Conservation (phyloP, 108 stramenopile genomes). For the Nannochloropsis salina region DNA sequence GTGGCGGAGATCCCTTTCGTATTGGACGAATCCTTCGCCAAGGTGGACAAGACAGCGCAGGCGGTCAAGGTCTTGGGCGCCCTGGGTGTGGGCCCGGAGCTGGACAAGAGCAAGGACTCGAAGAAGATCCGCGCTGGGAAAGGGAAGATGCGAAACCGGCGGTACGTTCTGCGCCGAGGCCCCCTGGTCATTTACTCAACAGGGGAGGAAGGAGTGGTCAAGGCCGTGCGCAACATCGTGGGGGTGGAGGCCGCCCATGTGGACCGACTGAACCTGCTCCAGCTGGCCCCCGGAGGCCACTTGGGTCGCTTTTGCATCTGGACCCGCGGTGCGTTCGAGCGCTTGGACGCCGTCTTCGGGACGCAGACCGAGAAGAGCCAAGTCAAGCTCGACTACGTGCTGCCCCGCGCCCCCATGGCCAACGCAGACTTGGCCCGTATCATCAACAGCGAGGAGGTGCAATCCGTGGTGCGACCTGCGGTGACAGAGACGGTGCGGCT, state of each 20-base stretch:
- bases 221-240: slow-evolving; percentile 92
- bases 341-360: slow-evolving; percentile 87
- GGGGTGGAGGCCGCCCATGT: slow-evolving; percentile 94
- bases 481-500: slow-evolving; percentile 58
- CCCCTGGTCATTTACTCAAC: slow-evolving; percentile 92
- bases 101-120: slow-evolving; percentile 89
- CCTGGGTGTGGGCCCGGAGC: slow-evolving; percentile 86
- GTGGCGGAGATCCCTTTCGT: slow-evolving; percentile 97
- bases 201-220: slow-evolving; percentile 65
- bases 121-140: slow-evolving; percentile 92
- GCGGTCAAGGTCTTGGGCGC: slow-evolving; percentile 81
- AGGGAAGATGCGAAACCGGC: slow-evolving; percentile 98
- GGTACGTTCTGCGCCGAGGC: slow-evolving; percentile 88
- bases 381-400: slow-evolving; percentile 55
- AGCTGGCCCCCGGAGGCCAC: slow-evolving; percentile 98
- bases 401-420: slow-evolving; percentile 80
- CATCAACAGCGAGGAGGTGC: slow-evolving; percentile 96
- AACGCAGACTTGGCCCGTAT: slow-evolving; percentile 97
- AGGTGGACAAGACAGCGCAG: slow-evolving; percentile 77
- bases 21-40: slow-evolving; percentile 69
- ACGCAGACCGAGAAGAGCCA: slow-evolving; percentile 65
- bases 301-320: slow-evolving; percentile 97
- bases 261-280: slow-evolving; percentile 82
- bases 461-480: slow-evolving; percentile 78
- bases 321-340: slow-evolving; percentile 92